A percentile compares a stretch with the other conserved stretches of the same genome.
Conservation (phyloP, 768 basidiomycete species). For the Boletus vinaceobasis region DNA sequence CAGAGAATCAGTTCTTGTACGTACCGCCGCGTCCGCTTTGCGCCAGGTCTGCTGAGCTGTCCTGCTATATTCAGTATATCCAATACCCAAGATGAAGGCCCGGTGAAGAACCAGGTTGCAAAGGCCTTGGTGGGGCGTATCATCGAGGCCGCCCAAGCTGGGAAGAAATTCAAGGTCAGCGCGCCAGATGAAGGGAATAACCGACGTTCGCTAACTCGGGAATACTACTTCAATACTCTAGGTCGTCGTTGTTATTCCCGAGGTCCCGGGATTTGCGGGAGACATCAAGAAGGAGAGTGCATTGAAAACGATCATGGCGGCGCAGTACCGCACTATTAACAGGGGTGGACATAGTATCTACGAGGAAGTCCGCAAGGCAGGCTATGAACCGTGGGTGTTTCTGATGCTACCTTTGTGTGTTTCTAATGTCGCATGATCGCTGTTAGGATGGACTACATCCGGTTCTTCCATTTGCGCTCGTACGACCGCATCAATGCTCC, state of each 20-base stretch:
- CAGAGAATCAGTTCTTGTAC: constrained; percentile 86
- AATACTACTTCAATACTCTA: constrained; percentile 24
- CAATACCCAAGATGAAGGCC: constrained; percentile 56
- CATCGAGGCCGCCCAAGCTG: constrained; percentile 67
- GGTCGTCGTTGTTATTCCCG: constrained; percentile 87
- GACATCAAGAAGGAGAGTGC: constrained; percentile 65
- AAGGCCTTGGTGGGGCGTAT: constrained; percentile 81
- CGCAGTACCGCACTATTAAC: constrained; percentile 85
- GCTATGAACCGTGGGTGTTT: constrained; percentile 68
- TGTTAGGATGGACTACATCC: constrained; percentile 73
- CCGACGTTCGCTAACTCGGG: background rate
- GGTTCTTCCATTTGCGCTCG: constrained; percentile 87
- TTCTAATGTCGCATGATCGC: background rate
- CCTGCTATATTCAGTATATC: constrained; percentile 58
- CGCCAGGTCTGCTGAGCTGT: constrained; percentile 1
- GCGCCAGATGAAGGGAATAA: background rate
- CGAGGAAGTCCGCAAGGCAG: constrained; percentile 72
- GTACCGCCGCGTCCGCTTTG: constrained; percentile 23
- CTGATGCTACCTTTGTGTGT: background rate
- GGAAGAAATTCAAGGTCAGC: constrained; percentile 72
- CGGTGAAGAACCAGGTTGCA: constrained; percentile 81
- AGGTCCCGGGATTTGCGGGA: constrained; percentile 88
- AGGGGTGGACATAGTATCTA: constrained; percentile 86
- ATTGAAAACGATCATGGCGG: constrained; percentile 83
- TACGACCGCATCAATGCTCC: constrained; percentile 92